phyloP scores from a whole-genome alignment of 1,284 basidiomycete genomes.

The Rhodofomes roseus region DNA sequence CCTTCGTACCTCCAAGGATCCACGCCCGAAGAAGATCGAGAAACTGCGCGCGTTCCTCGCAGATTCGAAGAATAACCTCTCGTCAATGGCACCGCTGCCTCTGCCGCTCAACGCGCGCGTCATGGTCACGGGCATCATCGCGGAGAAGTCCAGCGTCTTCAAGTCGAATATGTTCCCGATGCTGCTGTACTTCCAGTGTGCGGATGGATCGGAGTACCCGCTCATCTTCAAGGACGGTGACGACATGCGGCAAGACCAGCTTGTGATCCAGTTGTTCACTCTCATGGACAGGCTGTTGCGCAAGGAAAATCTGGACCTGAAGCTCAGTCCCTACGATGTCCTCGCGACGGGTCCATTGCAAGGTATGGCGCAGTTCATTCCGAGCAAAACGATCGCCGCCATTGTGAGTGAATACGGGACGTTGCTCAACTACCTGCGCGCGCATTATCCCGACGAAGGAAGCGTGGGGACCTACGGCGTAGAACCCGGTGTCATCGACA shows the following conservation, averaged over 20 bases:
- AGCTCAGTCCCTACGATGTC: conserved; percentile 90
- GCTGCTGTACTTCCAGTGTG: conserved; percentile 84
- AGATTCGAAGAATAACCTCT: conserved; percentile 81
- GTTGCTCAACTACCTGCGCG: conserved; percentile 84
- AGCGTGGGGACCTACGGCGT: conserved; percentile 93
- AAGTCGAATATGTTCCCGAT: conserved; percentile 96
- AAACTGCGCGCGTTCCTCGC: conserved; percentile 81
- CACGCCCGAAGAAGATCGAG: conserved; percentile 96
- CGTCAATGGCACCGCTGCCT: conserved; percentile 74
- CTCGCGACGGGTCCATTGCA: conserved; percentile 90
- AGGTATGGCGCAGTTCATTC: conserved; percentile 96
- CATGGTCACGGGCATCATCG: conserved; percentile 78
- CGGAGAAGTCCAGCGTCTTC: conserved; percentile 94
- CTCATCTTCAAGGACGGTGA: conserved; percentile 99
- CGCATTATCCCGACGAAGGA: conserved; percentile 86
- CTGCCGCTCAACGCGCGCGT: conserved; percentile 88
- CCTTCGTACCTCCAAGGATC: conserved; percentile 86
- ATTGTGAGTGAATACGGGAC: conserved; percentile 94
- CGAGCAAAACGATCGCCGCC: conserved; percentile 91
- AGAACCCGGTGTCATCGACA: conserved; percentile 90
- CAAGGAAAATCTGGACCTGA: conserved; percentile 95
- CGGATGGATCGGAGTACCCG: conserved; percentile 78
- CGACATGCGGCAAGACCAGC: conserved; percentile 96
- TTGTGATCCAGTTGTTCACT: conserved; percentile 96
- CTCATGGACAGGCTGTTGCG: conserved; percentile 93